Percentiles rank a stretch among this genome's conserved stretches.
These are phyloP conservation scores for Cryptococcus sp. DNA, from an alignment of 1,284 basidiomycete species.

Conservation along the genomic window DNA sequence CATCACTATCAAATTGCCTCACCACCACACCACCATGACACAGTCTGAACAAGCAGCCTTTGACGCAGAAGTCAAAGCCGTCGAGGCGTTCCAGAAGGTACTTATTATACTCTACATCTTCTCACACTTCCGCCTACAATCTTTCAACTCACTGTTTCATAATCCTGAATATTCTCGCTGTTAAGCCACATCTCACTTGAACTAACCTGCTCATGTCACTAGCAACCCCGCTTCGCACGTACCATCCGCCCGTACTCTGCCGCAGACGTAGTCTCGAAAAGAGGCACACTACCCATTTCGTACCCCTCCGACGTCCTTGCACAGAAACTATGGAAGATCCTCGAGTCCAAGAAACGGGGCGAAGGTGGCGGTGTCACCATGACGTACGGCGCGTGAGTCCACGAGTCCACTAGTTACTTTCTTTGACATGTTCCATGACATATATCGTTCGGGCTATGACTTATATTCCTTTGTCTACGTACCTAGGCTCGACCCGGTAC, in stretches of 20 bases:
- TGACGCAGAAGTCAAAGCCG: conserved; percentile 75
- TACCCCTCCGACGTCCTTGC: conserved; percentile 85
- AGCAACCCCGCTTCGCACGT: conserved; percentile 83
- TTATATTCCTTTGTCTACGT: not conserved
- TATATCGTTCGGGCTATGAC: not conserved
- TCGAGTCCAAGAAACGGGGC: conserved; percentile 53
- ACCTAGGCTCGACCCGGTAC: conserved; percentile 87
- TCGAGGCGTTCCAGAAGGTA: conserved; percentile 93
- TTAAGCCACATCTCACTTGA: not conserved
- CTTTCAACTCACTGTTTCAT: conserved; percentile 3
- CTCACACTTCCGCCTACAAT: not conserved
- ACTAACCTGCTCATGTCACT: conserved; percentile 3
- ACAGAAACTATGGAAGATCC: conserved; percentile 77
- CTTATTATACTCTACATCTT: not conserved
- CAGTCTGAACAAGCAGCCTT: conserved; percentile 56
- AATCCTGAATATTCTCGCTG: conserved; percentile 1
- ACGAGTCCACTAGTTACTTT: no score
- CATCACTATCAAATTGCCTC: not conserved
- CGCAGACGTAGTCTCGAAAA: conserved; percentile 88
- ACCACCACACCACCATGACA: conserved; percentile 24
- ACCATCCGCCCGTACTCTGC: conserved; percentile 89
- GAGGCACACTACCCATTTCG: conserved; percentile 79
- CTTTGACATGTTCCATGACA: not conserved
- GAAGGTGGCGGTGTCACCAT: conserved; percentile 50
- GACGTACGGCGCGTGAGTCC: conserved; percentile 90